These are phyloP conservation scores for Aureobasidium sp. DNA, from an alignment of 2,329 filamentous ascomycete genomes.

Conservation along the genomic window DNA sequence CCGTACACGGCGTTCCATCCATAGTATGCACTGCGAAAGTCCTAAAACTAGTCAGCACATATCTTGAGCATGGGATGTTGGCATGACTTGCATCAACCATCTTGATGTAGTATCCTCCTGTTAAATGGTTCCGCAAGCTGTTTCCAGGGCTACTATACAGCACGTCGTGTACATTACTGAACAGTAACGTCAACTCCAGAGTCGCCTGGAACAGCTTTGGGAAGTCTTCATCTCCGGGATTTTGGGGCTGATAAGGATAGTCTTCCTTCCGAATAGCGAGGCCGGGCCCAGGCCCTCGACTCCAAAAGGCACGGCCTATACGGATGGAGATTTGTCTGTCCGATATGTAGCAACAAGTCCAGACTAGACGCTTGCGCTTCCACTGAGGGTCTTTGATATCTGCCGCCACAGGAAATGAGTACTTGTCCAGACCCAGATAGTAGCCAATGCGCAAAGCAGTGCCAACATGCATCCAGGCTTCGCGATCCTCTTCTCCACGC, in stretches of 20 bases:
- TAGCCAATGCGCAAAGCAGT: constrained; percentile 62
- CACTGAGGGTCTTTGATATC: constrained; percentile 52
- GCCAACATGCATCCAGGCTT: constrained; percentile 71
- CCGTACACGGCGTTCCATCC: constrained; percentile 66
- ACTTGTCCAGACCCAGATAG: constrained; percentile 61
- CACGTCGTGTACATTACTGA: constrained; percentile 66
- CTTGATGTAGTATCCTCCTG: constrained; percentile 60
- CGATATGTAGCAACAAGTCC: constrained; percentile 60
- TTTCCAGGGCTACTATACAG: constrained; percentile 64
- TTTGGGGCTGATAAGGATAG: constrained; percentile 55
- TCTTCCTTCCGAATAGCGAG: constrained; percentile 57
- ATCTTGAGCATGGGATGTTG: no score
- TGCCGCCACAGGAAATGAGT: constrained; percentile 54
- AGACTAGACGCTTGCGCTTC: constrained; percentile 57
- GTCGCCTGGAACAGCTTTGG: constrained; percentile 63
- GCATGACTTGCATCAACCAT: constrained; percentile 49
- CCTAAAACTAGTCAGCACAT: constrained; percentile 24
- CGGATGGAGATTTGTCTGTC: constrained; percentile 62
- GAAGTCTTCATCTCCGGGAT: constrained; percentile 56
- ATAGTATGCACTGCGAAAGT: constrained; percentile 60
- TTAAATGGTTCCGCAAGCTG: constrained; percentile 60
- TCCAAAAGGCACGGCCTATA: constrained; percentile 67
- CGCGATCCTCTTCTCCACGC: constrained; percentile 63
- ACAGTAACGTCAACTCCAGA: constrained; percentile 62
- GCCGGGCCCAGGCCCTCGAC: constrained; percentile 59